These are phyloP conservation scores for Kuraishia piskuri DNA, from an alignment of 805 yeast genomes.

Conservation along the genomic window DNA sequence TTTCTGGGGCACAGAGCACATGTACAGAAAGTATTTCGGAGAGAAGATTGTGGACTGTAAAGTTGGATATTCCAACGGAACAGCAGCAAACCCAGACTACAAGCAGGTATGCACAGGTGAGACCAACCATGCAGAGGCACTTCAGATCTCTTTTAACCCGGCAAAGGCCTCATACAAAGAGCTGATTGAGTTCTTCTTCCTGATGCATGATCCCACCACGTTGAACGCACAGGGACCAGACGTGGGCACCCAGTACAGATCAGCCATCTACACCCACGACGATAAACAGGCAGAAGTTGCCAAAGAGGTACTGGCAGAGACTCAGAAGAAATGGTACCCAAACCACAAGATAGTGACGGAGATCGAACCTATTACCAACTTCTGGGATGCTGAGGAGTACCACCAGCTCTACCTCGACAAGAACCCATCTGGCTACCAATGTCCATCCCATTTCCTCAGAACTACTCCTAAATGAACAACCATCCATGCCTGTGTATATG, in stretches of 20 bases:
- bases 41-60: constrained; percentile 62
- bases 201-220: constrained; percentile 92
- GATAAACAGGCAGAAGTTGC: constrained; percentile 37
- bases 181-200: constrained; percentile 73
- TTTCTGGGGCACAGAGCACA: constrained; percentile 87
- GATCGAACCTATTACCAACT: constrained; percentile 57
- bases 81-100: constrained; percentile 46
- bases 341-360: constrained; percentile 57
- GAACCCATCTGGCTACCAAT: constrained; percentile 83
- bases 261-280: constrained; percentile 63
- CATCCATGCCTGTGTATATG: neutral
- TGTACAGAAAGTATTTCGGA: constrained; percentile 63
- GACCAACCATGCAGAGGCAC: constrained; percentile 73
- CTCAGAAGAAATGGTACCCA: constrained; percentile 70
- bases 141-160: constrained; percentile 81
- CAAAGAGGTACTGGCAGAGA: constrained; percentile 33
- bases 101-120: constrained; percentile 64
- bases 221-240: constrained; percentile 81
- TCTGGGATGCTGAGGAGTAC: constrained; percentile 93
- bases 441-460: constrained; percentile 83
- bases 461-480: constrained; percentile 15
- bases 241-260: constrained; percentile 81
- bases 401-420: constrained; percentile 77
- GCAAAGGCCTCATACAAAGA: constrained; percentile 45
- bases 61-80: constrained; percentile 91